A percentile compares a stretch with the other conserved stretches of the same genome.
Evolutionary conservation across 2,329 filamentous ascomycete species (phyloP).

Genomic region (Lecanicillium sp.): DNA sequence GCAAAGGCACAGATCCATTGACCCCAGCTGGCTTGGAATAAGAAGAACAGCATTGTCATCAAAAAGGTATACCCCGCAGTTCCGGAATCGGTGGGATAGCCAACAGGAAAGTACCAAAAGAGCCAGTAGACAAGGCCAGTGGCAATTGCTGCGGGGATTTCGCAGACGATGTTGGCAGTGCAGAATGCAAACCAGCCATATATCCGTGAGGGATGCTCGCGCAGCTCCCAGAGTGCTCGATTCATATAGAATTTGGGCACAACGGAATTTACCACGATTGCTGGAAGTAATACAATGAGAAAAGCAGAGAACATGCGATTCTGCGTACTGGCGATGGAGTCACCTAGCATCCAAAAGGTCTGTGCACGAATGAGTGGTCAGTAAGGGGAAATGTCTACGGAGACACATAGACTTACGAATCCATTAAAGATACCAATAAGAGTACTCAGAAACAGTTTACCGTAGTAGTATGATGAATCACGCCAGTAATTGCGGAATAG

Average conservation of each 20-base stretch:
- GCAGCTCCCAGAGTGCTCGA: constrained; percentile 16
- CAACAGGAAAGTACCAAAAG: constrained; percentile 66
- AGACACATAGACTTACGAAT: too few species aligned
- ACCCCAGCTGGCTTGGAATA: too few species aligned
- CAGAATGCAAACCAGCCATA: constrained; percentile 68
- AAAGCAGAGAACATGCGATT: background rate
- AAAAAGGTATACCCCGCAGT: constrained; percentile 65
- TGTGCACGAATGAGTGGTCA: too few species aligned
- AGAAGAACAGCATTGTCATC: constrained; percentile 61
- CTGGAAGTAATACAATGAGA: background rate
- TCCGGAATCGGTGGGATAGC: constrained; percentile 55
- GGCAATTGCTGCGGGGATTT: constrained; percentile 60
- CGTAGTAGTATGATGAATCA: too few species aligned
- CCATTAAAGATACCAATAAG: too few species aligned
- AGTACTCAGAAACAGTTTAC: too few species aligned
- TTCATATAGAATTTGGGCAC: background rate
- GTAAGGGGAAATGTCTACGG: too few species aligned
- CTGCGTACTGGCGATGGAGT: too few species aligned
- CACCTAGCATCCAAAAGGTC: too few species aligned
- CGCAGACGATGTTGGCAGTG: constrained; percentile 60
- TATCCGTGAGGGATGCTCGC: constrained; percentile 62
- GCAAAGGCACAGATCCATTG: too few species aligned
- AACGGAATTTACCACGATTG: background rate
- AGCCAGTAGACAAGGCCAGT: constrained; percentile 57
- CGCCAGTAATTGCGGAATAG: too few species aligned